phyloP scores from a whole-genome alignment of 108 stramenopile species.

The Cyclotella sp. region DNA sequence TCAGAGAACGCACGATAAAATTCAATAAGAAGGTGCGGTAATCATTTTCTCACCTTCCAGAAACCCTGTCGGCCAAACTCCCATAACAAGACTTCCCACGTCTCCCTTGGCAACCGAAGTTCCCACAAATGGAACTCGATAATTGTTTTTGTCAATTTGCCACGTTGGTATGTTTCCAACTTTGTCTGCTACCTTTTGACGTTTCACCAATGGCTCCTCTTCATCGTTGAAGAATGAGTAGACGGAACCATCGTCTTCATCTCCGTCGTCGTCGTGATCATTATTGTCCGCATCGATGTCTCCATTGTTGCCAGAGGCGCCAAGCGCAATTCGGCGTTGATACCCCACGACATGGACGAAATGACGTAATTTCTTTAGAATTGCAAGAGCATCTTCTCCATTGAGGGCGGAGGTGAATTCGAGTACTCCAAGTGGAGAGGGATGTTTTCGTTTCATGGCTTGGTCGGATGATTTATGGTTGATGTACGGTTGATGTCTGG shows the following conservation, averaged over 20 bases:
- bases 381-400: slow-evolving; percentile 71
- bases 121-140: slow-evolving; percentile 87
- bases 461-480: too few relatives aligned
- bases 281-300: slow-evolving; percentile 27
- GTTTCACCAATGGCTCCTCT: neutral
- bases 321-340: slow-evolving; percentile 59
- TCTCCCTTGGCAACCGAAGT: slow-evolving; percentile 77
- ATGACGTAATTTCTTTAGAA: slow-evolving; percentile 56
- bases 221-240: slow-evolving; percentile 8
- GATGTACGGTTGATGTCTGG: too few relatives aligned
- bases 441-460: slow-evolving; percentile 27
- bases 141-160: slow-evolving; percentile 75
- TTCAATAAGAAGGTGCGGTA: neutral
- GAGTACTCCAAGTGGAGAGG: slow-evolving; percentile 63
- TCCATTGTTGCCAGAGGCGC: neutral
- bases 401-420: slow-evolving; percentile 82
- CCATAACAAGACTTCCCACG: slow-evolving; percentile 41
- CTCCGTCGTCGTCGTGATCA: slow-evolving; percentile 31
- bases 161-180: slow-evolving; percentile 63
- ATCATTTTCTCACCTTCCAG: slow-evolving; percentile 48
- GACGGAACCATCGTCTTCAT: slow-evolving; percentile 7
- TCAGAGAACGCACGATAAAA: neutral
- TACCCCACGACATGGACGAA: slow-evolving; percentile 56
- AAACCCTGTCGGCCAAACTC: slow-evolving; percentile 83
- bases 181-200: slow-evolving; percentile 2